These are phyloP conservation scores for Sporothrix mexicana DNA, from an alignment of 2,329 filamentous ascomycete species.

Conservation along the genomic window DNA sequence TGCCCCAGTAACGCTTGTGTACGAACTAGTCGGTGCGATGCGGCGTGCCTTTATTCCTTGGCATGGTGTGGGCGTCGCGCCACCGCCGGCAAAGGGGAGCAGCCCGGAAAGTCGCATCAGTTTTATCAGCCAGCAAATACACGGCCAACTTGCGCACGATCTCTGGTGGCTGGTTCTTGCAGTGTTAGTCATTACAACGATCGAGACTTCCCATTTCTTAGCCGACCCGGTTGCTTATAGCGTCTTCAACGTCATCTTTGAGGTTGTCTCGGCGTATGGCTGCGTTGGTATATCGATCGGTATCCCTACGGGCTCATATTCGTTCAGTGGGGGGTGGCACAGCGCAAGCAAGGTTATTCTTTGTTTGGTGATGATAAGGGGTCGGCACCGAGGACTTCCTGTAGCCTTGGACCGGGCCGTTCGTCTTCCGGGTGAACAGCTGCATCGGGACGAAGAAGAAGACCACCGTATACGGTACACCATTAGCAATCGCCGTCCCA, in stretches of 20 bases:
- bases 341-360: conserved; percentile 59
- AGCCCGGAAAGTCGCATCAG: conserved; percentile 51
- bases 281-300: conserved; percentile 65
- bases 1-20: background rate
- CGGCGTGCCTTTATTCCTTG: conserved; percentile 49
- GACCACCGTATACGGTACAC: conserved; percentile 49
- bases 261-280: conserved; percentile 63
- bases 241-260: conserved; percentile 64
- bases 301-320: conserved; percentile 57
- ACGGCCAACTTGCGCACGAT: conserved; percentile 67
- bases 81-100: conserved; percentile 36
- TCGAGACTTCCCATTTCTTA: conserved; percentile 61
- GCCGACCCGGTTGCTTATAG: conserved; percentile 59
- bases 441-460: conserved; percentile 51
- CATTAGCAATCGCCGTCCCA: conserved; percentile 45
- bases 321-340: conserved; percentile 62
- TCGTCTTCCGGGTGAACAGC: conserved; percentile 47
- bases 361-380: conserved; percentile 61
- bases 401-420: conserved; percentile 62
- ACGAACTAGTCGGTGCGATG: conserved; percentile 40
- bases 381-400: conserved; percentile 60
- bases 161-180: conserved; percentile 68
- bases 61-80: conserved; percentile 52
- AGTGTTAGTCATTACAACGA: conserved; percentile 63
- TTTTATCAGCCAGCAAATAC: conserved; percentile 62